Conservation (phyloP, 345 rosid species). For the Leavenworthia alabamica region DNA sequence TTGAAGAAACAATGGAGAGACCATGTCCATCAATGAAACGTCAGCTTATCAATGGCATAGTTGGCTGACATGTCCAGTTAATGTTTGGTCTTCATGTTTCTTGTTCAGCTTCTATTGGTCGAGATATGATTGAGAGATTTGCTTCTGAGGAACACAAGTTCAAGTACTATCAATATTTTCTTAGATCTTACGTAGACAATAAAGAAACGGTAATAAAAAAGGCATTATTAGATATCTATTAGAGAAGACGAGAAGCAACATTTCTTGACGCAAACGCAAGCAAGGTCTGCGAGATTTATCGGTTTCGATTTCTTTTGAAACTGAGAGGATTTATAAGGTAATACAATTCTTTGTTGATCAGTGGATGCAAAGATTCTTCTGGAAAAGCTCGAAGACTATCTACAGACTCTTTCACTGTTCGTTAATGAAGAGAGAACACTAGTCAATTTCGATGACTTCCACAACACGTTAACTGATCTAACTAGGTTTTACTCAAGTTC, state of each 20-base stretch:
- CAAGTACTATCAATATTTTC: conserved; percentile 18
- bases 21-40: not conserved
- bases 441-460: conserved; percentile 46
- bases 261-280: conserved; percentile 57
- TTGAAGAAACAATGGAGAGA: not conserved
- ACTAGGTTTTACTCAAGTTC: conserved; percentile 45
- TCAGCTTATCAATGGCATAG: conserved; percentile 1
- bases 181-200: conserved; percentile 58
- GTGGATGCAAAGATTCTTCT: conserved; percentile 1
- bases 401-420: not conserved
- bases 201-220: conserved; percentile 37
- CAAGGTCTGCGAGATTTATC: conserved; percentile 45
- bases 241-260: conserved; percentile 45
- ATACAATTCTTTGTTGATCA: not conserved
- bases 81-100: not conserved
- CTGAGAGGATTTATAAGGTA: not conserved
- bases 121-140: conserved; percentile 22
- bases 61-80: conserved; percentile 26
- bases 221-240: conserved; percentile 10
- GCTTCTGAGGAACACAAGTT: conserved; percentile 10
- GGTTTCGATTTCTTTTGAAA: not conserved
- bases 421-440: conserved; percentile 23
- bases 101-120: conserved; percentile 27
- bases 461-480: conserved; percentile 43
- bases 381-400: not conserved